Conservation (phyloP, 305 asterid genomes). For the Fraxinus baroniana region DNA sequence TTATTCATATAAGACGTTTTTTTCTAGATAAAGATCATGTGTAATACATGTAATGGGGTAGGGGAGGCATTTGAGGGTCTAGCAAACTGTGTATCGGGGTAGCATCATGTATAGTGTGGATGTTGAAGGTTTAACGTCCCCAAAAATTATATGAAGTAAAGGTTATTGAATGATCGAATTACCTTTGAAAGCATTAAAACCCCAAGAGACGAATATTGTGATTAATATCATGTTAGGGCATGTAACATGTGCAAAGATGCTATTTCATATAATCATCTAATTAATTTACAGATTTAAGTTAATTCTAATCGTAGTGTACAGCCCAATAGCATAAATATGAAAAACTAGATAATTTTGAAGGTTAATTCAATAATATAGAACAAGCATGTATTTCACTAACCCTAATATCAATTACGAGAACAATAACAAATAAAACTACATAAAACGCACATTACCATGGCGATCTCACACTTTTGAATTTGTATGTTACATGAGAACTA, state of each 20-base stretch:
- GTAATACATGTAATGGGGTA: neutral
- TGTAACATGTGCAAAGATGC: neutral
- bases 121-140: neutral
- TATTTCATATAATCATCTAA: neutral
- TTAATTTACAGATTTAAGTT: neutral
- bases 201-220: neutral
- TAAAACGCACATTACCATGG: neutral
- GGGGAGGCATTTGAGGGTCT: neutral
- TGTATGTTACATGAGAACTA: neutral
- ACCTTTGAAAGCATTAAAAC: neutral
- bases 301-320: neutral
- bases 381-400: neutral
- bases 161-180: neutral
- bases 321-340: neutral
- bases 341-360: neutral
- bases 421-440: neutral
- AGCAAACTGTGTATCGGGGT: neutral
- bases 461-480: neutral
- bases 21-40: neutral
- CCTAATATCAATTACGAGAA: neutral
- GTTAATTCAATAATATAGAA: neutral
- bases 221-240: neutral
- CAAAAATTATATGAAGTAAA: neutral
- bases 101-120: neutral
- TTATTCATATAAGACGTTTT: slow-evolving; percentile 20